Conservation (phyloP, 192 early-diverging fungal genomes). For the Coemansia nantahalensis region DNA sequence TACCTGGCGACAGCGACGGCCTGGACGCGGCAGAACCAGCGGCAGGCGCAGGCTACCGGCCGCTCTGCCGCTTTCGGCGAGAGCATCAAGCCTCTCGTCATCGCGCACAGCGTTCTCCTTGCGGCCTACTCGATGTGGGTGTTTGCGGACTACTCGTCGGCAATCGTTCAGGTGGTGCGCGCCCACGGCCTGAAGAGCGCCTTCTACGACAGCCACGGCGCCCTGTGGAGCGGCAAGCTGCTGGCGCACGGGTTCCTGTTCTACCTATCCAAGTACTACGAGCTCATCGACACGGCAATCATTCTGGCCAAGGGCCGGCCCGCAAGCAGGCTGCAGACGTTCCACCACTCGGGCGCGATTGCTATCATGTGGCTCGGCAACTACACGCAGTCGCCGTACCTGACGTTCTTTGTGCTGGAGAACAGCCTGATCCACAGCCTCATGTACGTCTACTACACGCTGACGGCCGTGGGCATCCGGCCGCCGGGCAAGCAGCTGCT, state of each 20-base stretch:
- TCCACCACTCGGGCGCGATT: constrained; percentile 87
- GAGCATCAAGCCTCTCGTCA: constrained; percentile 70
- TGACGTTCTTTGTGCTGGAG: constrained; percentile 79
- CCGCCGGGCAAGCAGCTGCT: constrained; percentile 80
- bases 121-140: constrained; percentile 71
- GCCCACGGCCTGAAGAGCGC: constrained; percentile 57
- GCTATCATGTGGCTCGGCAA: constrained; percentile 84
- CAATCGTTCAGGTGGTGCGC: constrained; percentile 56
- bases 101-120: constrained; percentile 72
- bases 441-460: constrained; percentile 86
- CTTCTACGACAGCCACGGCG: constrained; percentile 63
- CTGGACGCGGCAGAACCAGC: constrained; percentile 30
- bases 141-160: constrained; percentile 63
- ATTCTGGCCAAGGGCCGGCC: constrained; percentile 71
- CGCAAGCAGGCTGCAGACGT: constrained; percentile 76
- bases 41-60: neutral
- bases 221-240: constrained; percentile 65
- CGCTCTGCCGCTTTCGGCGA: constrained; percentile 1
- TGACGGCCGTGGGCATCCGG: constrained; percentile 68
- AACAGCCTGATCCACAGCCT: constrained; percentile 88
- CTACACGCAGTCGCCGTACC: constrained; percentile 69
- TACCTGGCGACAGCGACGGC: constrained; percentile 16
- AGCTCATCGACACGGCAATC: constrained; percentile 84
- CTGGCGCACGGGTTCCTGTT: constrained; percentile 80
- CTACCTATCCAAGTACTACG: constrained; percentile 88